These are phyloP conservation scores for Rachicladosporium sp. DNA, from an alignment of 2,329 filamentous ascomycete genomes.

Conservation along the genomic window DNA sequence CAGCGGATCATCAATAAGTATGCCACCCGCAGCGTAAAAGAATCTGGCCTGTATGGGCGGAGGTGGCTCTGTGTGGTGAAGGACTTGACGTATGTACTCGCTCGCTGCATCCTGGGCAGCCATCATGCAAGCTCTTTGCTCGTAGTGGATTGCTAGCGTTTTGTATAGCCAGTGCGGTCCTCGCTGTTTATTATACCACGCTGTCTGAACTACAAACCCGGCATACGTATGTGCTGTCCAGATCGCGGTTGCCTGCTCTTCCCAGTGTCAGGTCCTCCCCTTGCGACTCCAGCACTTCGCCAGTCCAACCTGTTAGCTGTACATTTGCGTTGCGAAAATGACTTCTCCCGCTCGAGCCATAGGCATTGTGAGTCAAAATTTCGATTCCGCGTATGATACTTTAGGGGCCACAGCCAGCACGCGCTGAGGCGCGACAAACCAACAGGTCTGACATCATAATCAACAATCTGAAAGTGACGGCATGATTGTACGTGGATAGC, in stretches of 20 bases:
- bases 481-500: too few relatives aligned
- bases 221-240: background rate
- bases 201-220: too few relatives aligned
- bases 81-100: conserved; percentile 33
- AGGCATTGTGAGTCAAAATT: too few relatives aligned
- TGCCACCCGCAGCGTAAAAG: conserved; percentile 23
- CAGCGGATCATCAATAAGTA: conserved; percentile 28
- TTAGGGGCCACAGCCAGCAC: too few relatives aligned
- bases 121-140: background rate
- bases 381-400: too few relatives aligned
- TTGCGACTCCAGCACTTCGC: background rate
- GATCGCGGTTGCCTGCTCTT: background rate
- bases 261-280: background rate
- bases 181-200: background rate
- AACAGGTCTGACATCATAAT: too few relatives aligned
- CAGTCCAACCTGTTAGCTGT: too few relatives aligned
- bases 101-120: conserved; percentile 19
- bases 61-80: conserved; percentile 26
- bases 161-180: background rate
- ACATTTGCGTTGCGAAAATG: too few relatives aligned
- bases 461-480: too few relatives aligned
- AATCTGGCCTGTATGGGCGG: conserved; percentile 24
- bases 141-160: background rate
- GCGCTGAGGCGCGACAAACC: too few relatives aligned
- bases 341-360: too few relatives aligned